phyloP scores from a whole-genome alignment of 2,329 filamentous ascomycete species.

The Biscogniauxia mediterranea region DNA sequence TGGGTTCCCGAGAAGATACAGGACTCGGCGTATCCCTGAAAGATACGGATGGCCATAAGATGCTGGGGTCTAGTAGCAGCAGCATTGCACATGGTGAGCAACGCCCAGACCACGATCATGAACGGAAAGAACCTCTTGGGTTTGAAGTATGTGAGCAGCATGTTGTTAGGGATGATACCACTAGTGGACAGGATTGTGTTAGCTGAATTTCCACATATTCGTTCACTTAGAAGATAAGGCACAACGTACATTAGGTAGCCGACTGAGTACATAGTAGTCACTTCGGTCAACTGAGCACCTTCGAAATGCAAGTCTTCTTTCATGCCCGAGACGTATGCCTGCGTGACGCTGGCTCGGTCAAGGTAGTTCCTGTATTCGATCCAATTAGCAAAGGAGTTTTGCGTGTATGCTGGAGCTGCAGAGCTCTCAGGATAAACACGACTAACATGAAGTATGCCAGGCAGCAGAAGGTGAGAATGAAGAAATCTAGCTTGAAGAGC shows the following conservation, averaged over 20 bases:
- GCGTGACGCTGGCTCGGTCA: conserved; percentile 1
- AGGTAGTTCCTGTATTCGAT: conserved; percentile 1
- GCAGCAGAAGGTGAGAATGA: conserved; percentile 3
- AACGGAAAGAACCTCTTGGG: conserved; percentile 10
- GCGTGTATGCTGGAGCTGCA: too few species aligned
- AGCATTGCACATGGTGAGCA: not conserved
- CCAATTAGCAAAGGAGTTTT: too few species aligned
- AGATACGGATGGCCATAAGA: conserved; percentile 1
- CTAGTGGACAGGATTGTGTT: too few species aligned
- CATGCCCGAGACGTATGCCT: conserved; percentile 4
- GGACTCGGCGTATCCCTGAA: conserved; percentile 1
- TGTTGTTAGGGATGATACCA: conserved; percentile 7
- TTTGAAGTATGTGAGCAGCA: conserved; percentile 9
- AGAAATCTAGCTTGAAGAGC: conserved; percentile 2
- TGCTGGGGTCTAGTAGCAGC: not conserved
- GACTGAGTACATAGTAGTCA: conserved; percentile 1
- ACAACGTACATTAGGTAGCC: conserved; percentile 2
- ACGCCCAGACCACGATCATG: conserved; percentile 3
- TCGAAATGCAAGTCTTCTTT: conserved; percentile 3
- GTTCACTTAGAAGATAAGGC: conserved; percentile 1
- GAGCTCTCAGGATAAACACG: too few species aligned
- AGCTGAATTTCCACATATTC: not conserved
- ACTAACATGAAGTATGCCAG: not conserved
- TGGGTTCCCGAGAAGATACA: not conserved
- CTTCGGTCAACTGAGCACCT: not conserved